Evolutionary conservation across 345 rosid genomes (phyloP).

Genomic region (Camelina neglecta): DNA sequence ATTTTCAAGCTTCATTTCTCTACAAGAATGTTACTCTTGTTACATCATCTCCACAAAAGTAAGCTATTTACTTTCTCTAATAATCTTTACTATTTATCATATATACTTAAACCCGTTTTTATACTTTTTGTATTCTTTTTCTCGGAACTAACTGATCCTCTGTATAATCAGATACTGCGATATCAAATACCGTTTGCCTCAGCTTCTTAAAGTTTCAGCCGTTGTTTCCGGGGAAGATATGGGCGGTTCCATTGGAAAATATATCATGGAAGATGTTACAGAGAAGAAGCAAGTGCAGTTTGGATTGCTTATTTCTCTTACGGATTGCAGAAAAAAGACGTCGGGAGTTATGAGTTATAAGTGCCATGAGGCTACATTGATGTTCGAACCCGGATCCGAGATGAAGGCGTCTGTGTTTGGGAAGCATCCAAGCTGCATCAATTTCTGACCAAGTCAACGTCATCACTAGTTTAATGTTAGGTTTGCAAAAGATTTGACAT

Average conservation of each 20-base stretch:
- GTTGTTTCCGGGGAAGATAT: background rate
- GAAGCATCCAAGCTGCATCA: background rate
- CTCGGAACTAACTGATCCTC: background rate
- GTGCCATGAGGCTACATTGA: background rate
- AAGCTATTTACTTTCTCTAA: no score
- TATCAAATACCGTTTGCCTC: background rate
- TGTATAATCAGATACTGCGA: background rate
- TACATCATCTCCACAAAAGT: constrained; percentile 12
- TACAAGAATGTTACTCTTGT: constrained; percentile 29
- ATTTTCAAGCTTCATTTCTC: constrained; percentile 22
- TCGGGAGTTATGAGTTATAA: background rate
- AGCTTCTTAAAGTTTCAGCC: constrained; percentile 2
- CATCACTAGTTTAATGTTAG: background rate
- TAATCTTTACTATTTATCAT: background rate
- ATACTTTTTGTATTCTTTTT: background rate
- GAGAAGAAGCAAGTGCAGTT: constrained; percentile 13
- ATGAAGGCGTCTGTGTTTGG: constrained; percentile 4
- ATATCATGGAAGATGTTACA: constrained; percentile 23
- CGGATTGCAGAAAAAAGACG: constrained; percentile 13
- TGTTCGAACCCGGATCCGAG: background rate
- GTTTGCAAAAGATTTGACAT: background rate
- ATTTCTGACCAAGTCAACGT: background rate
- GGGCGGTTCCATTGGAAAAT: background rate
- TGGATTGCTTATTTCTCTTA: background rate
- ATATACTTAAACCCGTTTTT: background rate